Conservation (phyloP, 225 moss, liverwort and hornwort genomes). For the Polytrichum formosum region DNA sequence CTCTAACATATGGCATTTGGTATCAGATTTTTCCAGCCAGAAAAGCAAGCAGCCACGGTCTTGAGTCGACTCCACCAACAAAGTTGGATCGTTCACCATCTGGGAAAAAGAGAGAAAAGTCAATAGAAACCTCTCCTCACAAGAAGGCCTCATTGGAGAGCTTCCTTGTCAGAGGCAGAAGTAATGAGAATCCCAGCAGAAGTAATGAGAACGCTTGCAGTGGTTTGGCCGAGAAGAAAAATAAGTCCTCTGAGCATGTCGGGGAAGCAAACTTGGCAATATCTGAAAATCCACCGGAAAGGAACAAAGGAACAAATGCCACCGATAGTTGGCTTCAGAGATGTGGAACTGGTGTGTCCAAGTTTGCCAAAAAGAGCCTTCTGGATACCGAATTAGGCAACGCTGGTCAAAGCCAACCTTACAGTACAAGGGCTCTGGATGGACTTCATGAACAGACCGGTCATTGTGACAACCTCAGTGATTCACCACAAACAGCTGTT, state of each 20-base stretch:
- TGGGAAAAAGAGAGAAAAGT: conserved; percentile 36
- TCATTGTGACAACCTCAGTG: conserved; percentile 15
- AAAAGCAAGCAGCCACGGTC: conserved; percentile 22
- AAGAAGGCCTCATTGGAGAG: conserved; percentile 72
- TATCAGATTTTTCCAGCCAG: conserved; percentile 53
- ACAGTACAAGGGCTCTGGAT: conserved; percentile 2
- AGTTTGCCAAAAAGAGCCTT: conserved; percentile 30
- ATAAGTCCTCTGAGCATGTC: conserved; percentile 14
- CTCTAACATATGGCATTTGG: neutral
- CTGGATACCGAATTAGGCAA: conserved; percentile 19
- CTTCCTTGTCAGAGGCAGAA: conserved; percentile 54
- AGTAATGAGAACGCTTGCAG: conserved; percentile 11
- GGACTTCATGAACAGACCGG: conserved; percentile 3
- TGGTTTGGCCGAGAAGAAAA: conserved; percentile 22
- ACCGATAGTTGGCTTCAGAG: conserved; percentile 50
- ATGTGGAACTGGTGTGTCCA: conserved; percentile 28
- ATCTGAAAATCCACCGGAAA: conserved; percentile 16
- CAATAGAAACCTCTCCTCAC: conserved; percentile 40
- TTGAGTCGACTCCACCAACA: conserved; percentile 11
- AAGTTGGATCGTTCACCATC: conserved; percentile 25
- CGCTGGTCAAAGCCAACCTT: neutral
- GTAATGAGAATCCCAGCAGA: conserved; percentile 22
- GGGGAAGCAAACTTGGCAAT: conserved; percentile 32
- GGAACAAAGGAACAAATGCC: conserved; percentile 24
- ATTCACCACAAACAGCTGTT: conserved; percentile 26